These are phyloP conservation scores for Lolium perenne DNA, from an alignment of 176 grass and related monocot species.

Conservation along the genomic window DNA sequence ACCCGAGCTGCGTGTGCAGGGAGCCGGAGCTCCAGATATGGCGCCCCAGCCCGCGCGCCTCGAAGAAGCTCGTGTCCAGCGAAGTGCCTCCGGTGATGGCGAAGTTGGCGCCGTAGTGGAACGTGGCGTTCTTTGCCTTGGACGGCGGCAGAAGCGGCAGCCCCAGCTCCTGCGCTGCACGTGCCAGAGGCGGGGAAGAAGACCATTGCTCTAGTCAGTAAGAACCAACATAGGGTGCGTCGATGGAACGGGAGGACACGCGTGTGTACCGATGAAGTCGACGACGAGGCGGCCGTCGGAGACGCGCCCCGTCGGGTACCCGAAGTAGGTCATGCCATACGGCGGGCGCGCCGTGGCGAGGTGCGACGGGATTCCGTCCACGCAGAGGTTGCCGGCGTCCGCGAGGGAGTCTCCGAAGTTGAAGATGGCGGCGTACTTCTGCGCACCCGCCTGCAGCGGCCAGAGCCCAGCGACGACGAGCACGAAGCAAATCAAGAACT, in stretches of 20 bases:
- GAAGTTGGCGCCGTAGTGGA: slow-evolving; percentile 53
- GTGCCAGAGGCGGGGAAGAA: not conserved
- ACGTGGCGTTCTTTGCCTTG: slow-evolving; percentile 43
- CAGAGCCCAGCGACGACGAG: slow-evolving; percentile 31
- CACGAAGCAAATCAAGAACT: not conserved
- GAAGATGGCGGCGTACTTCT: slow-evolving; percentile 78
- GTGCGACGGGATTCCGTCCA: slow-evolving; percentile 72
- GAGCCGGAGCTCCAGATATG: slow-evolving; percentile 46
- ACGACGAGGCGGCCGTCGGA: slow-evolving; percentile 82
- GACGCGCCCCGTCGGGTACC: slow-evolving; percentile 79
- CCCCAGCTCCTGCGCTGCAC: slow-evolving; percentile 51
- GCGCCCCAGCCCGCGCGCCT: slow-evolving; percentile 35
- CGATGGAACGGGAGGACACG: not conserved
- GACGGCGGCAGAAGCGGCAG: slow-evolving; percentile 52
- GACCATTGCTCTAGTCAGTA: not conserved
- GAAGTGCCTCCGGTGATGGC: slow-evolving; percentile 65
- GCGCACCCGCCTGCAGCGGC: slow-evolving; percentile 6
- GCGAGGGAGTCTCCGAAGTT: slow-evolving; percentile 86
- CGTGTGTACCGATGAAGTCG: slow-evolving; percentile 74
- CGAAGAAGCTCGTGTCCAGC: slow-evolving; percentile 49
- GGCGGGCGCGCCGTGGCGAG: slow-evolving; percentile 66
- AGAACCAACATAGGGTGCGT: not conserved
- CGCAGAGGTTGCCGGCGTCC: slow-evolving; percentile 78
- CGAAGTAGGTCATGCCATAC: slow-evolving; percentile 83
- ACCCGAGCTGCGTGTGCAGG: slow-evolving; percentile 54